Percentiles rank a stretch among this genome's conserved stretches.
phyloP scores from a whole-genome alignment of 768 basidiomycete genomes.

The Calocera viscosa region DNA sequence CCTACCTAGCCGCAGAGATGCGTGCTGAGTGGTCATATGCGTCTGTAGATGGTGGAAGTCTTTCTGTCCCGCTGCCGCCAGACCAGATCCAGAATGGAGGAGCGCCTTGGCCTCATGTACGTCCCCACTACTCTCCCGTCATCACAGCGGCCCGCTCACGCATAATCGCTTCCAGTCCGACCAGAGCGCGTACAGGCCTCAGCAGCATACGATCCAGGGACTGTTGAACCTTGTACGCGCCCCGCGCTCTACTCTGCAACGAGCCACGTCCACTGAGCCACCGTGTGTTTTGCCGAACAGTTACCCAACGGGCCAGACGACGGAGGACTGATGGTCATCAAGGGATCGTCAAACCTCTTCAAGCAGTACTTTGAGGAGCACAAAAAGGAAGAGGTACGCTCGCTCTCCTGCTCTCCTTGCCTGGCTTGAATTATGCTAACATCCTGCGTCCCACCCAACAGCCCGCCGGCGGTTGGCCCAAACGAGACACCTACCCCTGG shows the following conservation, averaged over 20 bases:
- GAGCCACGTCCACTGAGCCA: neutral
- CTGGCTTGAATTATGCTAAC: too few species aligned
- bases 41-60: neutral
- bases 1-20: neutral
- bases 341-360: slow-evolving; percentile 24
- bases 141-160: too few species aligned
- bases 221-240: neutral
- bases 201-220: neutral
- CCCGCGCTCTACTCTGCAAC: neutral
- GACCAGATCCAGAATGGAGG: neutral
- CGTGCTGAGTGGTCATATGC: neutral
- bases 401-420: too few species aligned
- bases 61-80: neutral
- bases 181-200: slow-evolving; percentile 1
- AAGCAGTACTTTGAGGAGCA: slow-evolving; percentile 24
- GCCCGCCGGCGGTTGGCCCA: slow-evolving; percentile 19
- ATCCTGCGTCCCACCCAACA: too few species aligned
- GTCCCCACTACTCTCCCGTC: too few species aligned
- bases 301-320: slow-evolving; percentile 26
- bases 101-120: neutral
- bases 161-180: too few species aligned
- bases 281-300: too few species aligned
- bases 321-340: slow-evolving; percentile 30
- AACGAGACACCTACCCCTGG: slow-evolving; percentile 12
- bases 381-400: too few species aligned